Percentiles rank a stretch among this genome's conserved stretches.
These are phyloP conservation scores for Akanthomyces dipterigenus DNA, from an alignment of 2,329 filamentous ascomycete genomes.

Conservation along the genomic window DNA sequence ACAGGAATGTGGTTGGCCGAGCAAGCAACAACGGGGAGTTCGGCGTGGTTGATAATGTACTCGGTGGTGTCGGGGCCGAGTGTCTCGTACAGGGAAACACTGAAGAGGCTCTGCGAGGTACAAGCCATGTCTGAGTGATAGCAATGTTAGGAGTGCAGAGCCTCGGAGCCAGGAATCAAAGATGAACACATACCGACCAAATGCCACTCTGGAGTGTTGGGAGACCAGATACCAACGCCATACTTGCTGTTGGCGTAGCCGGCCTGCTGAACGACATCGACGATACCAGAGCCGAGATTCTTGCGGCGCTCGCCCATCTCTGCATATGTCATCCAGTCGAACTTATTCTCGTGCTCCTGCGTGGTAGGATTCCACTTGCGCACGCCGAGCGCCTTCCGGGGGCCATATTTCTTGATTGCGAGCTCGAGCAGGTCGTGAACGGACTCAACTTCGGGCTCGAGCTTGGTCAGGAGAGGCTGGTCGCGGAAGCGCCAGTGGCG, in stretches of 20 bases:
- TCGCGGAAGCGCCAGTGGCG: conserved; percentile 75
- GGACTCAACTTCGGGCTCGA: conserved; percentile 65
- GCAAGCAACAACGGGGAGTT: conserved; percentile 67
- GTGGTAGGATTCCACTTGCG: conserved; percentile 71
- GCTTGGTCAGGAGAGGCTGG: conserved; percentile 60
- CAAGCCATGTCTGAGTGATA: conserved; percentile 64
- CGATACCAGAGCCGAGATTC: conserved; percentile 78
- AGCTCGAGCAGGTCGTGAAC: conserved; percentile 76
- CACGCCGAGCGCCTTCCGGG: conserved; percentile 68
- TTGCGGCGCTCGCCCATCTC: conserved; percentile 72
- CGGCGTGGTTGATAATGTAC: conserved; percentile 90
- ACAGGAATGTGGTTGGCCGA: conserved; percentile 76
- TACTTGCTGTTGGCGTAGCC: conserved; percentile 59
- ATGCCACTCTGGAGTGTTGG: conserved; percentile 84
- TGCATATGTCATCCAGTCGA: conserved; percentile 76
- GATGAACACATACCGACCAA: conserved; percentile 51
- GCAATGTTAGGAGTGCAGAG: not conserved
- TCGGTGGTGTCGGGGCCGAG: conserved; percentile 89
- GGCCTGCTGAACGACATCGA: conserved; percentile 69
- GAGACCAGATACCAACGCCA: conserved; percentile 78
- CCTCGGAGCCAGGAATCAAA: not conserved
- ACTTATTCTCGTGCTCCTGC: conserved; percentile 67
- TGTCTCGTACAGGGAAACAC: conserved; percentile 93
- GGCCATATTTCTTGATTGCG: conserved; percentile 54
- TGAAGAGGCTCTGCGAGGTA: conserved; percentile 80